These are phyloP conservation scores for Apophysomyces ossiformis DNA, from an alignment of 371 early-diverging fungal genomes.

Conservation along the genomic window DNA sequence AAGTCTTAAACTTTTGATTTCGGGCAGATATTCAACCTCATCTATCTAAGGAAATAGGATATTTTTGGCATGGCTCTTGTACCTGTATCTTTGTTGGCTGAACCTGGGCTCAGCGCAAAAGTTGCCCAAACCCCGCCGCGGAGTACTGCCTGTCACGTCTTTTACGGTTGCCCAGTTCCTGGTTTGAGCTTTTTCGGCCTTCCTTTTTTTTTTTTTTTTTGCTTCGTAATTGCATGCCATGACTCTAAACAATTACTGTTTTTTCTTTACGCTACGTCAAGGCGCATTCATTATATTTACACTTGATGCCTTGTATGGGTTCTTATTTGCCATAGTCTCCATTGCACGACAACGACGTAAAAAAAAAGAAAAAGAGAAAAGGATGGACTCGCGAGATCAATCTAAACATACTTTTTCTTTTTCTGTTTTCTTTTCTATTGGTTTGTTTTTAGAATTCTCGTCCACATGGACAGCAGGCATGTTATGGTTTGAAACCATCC, in stretches of 20 bases:
- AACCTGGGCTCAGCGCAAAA: too few relatives aligned
- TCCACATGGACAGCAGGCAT: slow-evolving; percentile 13
- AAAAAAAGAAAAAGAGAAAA: background rate
- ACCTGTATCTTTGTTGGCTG: too few relatives aligned
- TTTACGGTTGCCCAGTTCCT: too few relatives aligned
- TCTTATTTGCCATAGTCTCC: slow-evolving; percentile 18
- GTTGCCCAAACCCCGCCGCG: too few relatives aligned
- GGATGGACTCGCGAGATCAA: too few relatives aligned
- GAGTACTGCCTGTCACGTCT: too few relatives aligned
- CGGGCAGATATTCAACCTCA: too few relatives aligned
- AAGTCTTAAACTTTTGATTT: too few relatives aligned
- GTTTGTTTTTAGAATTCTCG: slow-evolving; percentile 12
- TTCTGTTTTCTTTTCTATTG: background rate
- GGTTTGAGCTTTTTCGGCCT: too few relatives aligned
- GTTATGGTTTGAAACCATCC: slow-evolving; percentile 15
- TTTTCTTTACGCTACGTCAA: slow-evolving; percentile 12
- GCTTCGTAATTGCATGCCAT: background rate
- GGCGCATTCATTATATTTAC: slow-evolving; percentile 12
- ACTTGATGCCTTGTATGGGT: slow-evolving; percentile 16
- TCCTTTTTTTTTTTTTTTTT: too few relatives aligned
- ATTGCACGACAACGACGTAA: slow-evolving; percentile 15
- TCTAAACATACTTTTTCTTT: background rate
- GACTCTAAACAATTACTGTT: slow-evolving; percentile 16
- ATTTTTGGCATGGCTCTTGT: too few relatives aligned
- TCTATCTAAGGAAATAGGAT: too few relatives aligned